Evolutionary conservation across 176 grass and related monocot genomes (phyloP).

Genomic region (Oropetium thomaeum): DNA sequence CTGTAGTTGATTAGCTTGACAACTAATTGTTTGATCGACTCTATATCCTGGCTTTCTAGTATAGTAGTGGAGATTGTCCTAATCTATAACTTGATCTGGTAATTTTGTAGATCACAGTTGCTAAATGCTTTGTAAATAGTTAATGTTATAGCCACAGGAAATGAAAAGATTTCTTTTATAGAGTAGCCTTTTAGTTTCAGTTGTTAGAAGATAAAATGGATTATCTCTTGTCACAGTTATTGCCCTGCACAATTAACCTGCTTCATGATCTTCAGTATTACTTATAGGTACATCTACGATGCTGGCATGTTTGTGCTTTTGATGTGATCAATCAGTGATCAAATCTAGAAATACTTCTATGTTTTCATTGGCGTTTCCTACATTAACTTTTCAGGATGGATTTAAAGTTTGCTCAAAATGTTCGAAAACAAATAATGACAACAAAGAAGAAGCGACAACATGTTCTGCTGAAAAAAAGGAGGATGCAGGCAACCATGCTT

Average conservation of each 20-base stretch:
- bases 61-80: neutral
- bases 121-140: neutral
- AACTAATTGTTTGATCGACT: neutral
- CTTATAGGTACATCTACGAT: neutral
- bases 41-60: neutral
- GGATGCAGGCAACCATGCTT: conserved; percentile 19
- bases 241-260: neutral
- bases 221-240: neutral
- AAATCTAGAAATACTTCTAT: neutral
- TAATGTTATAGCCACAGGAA: neutral
- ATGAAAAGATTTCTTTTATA: neutral
- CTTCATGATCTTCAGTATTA: neutral
- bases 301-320: neutral
- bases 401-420: conserved; percentile 70
- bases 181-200: neutral
- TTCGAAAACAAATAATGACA: conserved; percentile 49
- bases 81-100: neutral
- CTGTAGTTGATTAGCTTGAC: neutral
- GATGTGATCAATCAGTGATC: neutral
- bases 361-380: conserved; percentile 8
- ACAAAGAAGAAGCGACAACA: conserved; percentile 39
- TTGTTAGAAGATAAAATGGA: neutral
- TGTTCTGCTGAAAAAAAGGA: conserved; percentile 30
- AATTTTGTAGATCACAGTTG: neutral
- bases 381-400: conserved; percentile 59